These are phyloP conservation scores for Paragyromitra xinjiangensis DNA, from an alignment of 495 filamentous ascomycete genomes.

Conservation along the genomic window DNA sequence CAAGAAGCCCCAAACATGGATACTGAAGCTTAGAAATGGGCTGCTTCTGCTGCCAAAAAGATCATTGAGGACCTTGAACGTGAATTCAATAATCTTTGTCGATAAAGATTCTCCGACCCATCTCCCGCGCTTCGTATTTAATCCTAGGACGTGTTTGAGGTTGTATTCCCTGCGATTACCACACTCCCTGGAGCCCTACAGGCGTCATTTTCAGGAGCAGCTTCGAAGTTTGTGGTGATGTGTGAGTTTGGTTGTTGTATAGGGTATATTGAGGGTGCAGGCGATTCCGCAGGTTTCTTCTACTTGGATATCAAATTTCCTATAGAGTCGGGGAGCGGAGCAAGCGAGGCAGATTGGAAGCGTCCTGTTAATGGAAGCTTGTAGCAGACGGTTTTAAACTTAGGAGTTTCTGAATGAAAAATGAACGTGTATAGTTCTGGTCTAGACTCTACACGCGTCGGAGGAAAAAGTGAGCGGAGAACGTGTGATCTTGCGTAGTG, in stretches of 20 bases:
- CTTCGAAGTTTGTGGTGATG: neutral
- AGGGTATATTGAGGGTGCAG: too few relatives aligned
- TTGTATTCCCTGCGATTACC: neutral
- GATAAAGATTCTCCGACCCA: neutral
- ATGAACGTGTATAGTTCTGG: neutral
- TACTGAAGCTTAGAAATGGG: neutral
- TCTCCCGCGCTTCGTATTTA: neutral
- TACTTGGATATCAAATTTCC: neutral
- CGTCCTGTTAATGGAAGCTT: neutral
- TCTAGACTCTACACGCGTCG: neutral
- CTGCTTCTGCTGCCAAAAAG: neutral
- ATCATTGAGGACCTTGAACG: neutral
- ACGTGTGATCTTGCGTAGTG: too few relatives aligned
- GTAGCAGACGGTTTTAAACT: neutral
- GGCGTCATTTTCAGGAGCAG: neutral
- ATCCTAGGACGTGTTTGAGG: neutral
- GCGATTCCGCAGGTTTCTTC: neutral
- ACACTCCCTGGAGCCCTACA: neutral
- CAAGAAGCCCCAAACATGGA: neutral
- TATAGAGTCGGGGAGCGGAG: neutral
- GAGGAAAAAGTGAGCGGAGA: too few relatives aligned
- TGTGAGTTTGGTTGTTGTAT: neutral
- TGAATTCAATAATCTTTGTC: neutral
- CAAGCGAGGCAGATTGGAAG: neutral
- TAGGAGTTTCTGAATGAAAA: neutral